Evolutionary conservation across 2,329 filamentous ascomycete species (phyloP), one percentile per base, ranked within the genome.

Genomic region (Penicillium sp.): DNA sequence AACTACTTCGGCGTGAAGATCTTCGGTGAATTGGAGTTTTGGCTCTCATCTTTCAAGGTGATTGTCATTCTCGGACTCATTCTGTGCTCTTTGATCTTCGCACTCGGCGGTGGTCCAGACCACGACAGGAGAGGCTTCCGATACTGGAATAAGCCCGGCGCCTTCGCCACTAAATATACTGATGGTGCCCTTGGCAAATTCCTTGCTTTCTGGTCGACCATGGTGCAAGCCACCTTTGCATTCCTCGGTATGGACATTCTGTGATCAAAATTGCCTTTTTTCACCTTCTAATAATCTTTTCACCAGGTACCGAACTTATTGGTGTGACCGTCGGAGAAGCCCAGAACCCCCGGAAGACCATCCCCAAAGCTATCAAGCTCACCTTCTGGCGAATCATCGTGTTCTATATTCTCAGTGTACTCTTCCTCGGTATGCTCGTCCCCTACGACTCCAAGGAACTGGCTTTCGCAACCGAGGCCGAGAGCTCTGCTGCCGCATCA

Each of bases 81-180:
- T 56, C 56, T 79, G 54, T 88, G 86, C 69, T 89, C 87, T 6
- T 86, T 93, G 59, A 75, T 93, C 53, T 81, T 83, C 53, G 89
- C 90, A 81, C 72, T 89, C 1, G 87, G 87, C 4, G 87, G 85
- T 3, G 89, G 89, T 57, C 87, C 87, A 0, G 64, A 80, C 1
- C 74, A 79, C 45, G 82, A 88, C 56, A 72, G 77, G 0, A 85
- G 85, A 53, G 85, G 85, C 0, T 88, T 88, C 63, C 76, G 80
- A 15, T 77, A 81, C 61, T 84, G 80, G 70, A 64, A 59, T 3
- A 43, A 69, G 22, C 84, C 84, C 0, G 83, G 53, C 1, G 48
- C 52, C 3, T 54, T 56, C 19, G 45, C 34, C 37, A 53, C 35
- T 44, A 53, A 26, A 42, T 51, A 17, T 21, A 45, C 37, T n/a